A percentile compares a stretch with the other conserved stretches of the same genome.
phyloP scores from a whole-genome alignment of 2,329 filamentous ascomycete species.

The Epichloe sibirici region DNA sequence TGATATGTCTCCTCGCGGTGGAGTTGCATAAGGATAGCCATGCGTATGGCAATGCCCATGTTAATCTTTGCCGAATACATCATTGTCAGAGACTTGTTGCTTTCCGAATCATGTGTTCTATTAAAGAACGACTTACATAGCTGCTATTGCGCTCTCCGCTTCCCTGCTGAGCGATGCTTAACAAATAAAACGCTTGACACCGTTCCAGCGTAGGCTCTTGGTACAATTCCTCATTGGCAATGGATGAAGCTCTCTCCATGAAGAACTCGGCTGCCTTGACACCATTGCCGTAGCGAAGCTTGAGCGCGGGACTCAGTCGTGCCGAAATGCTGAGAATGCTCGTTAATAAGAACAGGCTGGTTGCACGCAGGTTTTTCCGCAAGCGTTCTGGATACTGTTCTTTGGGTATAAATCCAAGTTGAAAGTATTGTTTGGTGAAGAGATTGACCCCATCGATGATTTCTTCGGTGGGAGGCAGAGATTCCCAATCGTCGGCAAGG shows the following conservation, averaged over 20 bases:
- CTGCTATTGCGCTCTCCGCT: constrained; percentile 40
- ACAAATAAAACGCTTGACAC: constrained; percentile 46
- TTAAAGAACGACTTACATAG: constrained; percentile 29
- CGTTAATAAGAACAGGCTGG: constrained; percentile 42
- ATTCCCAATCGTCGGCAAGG: constrained; percentile 32
- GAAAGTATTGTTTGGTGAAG: constrained; percentile 44
- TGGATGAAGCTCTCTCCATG: constrained; percentile 34
- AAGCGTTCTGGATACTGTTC: constrained; percentile 35
- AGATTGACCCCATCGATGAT: constrained; percentile 40
- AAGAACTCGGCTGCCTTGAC: constrained; percentile 40
- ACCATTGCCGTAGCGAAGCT: constrained; percentile 36
- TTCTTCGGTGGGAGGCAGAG: constrained; percentile 35
- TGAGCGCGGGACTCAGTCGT: constrained; percentile 37
- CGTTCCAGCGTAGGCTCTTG: constrained; percentile 39
- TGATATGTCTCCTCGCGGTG: constrained; percentile 44
- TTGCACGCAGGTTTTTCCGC: constrained; percentile 31
- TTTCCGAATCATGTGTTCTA: background rate
- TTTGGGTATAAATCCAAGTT: constrained; percentile 47
- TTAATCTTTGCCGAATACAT: constrained; percentile 30
- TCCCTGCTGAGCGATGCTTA: constrained; percentile 47
- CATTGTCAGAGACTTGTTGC: background rate
- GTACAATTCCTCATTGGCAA: constrained; percentile 40
- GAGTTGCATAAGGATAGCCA: constrained; percentile 42
- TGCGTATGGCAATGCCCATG: constrained; percentile 42
- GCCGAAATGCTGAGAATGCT: constrained; percentile 45